phyloP scores from a whole-genome alignment of 208 protist genomes.

The Crithidia mellificae region DNA sequence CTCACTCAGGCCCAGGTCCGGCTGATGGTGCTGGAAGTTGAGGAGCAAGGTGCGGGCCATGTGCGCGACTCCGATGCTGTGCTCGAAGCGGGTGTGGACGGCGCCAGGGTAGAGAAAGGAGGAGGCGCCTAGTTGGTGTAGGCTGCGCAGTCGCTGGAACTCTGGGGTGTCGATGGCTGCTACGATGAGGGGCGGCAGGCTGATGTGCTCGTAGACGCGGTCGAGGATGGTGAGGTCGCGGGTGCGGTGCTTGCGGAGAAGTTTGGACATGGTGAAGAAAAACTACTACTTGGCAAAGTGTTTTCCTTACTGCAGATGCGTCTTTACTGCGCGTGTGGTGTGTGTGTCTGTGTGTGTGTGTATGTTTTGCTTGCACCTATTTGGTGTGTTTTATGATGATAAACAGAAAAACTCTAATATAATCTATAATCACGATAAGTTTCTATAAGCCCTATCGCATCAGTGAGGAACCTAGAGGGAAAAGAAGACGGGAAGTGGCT shows the following conservation, averaged over 20 bases:
- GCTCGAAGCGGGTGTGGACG: conserved; percentile 96
- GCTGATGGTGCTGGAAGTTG: conserved; percentile 83
- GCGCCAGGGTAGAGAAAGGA: conserved; percentile 96
- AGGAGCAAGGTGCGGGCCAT: conserved; percentile 86
- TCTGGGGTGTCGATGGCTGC: conserved; percentile 94
- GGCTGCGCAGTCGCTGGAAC: conserved; percentile 94
- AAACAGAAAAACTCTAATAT: too few species aligned
- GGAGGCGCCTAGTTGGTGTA: conserved; percentile 95
- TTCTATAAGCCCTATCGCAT: too few species aligned
- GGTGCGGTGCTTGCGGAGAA: conserved; percentile 34
- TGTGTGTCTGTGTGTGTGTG: too few species aligned
- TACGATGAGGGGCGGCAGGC: conserved; percentile 81
- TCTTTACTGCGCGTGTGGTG: too few species aligned
- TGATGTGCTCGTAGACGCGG: conserved; percentile 94
- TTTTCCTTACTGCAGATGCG: too few species aligned
- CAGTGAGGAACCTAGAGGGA: too few species aligned
- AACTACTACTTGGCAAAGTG: too few species aligned
- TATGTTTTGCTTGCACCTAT: neutral
- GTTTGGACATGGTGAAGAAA: conserved; percentile 6
- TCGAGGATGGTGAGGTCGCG: conserved; percentile 82
- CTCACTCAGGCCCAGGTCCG: conserved; percentile 88
- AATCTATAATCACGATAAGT: too few species aligned
- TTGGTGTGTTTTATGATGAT: too few species aligned
- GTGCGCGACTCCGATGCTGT: conserved; percentile 95
- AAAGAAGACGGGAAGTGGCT: too few species aligned